Evolutionary conservation across 2,329 filamentous ascomycete genomes (phyloP).

Genomic region (Purpureocillium takamizusanense): DNA sequence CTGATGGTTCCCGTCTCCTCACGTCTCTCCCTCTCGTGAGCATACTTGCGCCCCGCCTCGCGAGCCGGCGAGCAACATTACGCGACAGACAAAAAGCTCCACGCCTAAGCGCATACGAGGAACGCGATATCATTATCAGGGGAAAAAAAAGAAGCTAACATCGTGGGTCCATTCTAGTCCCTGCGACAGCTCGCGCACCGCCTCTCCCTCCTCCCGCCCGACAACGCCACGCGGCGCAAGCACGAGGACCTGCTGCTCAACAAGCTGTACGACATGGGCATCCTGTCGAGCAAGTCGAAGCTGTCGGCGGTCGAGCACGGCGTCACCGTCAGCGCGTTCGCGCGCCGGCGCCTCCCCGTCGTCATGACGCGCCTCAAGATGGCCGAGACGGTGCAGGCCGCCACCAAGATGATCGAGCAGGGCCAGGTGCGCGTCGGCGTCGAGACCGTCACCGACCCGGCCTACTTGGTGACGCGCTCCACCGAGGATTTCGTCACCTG

Average conservation of each 20-base stretch:
- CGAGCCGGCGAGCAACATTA: too few relatives aligned
- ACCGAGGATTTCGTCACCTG: slow-evolving; percentile 97
- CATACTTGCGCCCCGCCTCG: too few relatives aligned
- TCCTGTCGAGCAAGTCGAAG: slow-evolving; percentile 67
- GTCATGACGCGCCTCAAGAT: slow-evolving; percentile 87
- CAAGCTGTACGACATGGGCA: slow-evolving; percentile 89
- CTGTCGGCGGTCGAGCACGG: slow-evolving; percentile 79
- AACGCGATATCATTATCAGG: too few relatives aligned
- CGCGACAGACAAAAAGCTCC: too few relatives aligned
- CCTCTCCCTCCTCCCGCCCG: slow-evolving; percentile 71
- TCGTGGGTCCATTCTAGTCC: slow-evolving; percentile 40
- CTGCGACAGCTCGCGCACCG: slow-evolving; percentile 84
- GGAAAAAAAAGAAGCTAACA: neutral
- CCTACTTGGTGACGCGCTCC: slow-evolving; percentile 77
- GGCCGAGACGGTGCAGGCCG: slow-evolving; percentile 82
- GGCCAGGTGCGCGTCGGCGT: slow-evolving; percentile 89
- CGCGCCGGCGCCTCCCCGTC: slow-evolving; percentile 72
- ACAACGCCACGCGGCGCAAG: slow-evolving; percentile 69
- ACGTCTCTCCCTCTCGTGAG: too few relatives aligned
- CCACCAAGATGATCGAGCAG: slow-evolving; percentile 83
- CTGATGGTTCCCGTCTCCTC: neutral
- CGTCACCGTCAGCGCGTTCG: slow-evolving; percentile 83
- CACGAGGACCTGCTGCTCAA: slow-evolving; percentile 81
- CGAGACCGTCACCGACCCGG: slow-evolving; percentile 81
- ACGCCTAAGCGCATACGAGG: too few relatives aligned